Base-by-base conservation (phyloP, 1,284 basidiomycete species). In the Stygiomarasmius scandens region DNA sequence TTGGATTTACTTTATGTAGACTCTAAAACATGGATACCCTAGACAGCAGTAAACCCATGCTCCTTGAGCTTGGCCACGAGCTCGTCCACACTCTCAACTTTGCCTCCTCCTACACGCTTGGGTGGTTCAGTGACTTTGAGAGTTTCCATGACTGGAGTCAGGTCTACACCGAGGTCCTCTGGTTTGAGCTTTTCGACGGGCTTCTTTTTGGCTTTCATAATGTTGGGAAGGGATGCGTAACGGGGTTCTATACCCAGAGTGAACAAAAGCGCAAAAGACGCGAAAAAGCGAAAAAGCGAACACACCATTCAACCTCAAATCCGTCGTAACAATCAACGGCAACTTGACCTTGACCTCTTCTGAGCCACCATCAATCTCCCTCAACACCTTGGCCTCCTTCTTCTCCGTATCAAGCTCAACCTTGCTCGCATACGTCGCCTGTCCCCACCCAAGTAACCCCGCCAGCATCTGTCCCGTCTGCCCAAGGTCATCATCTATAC, bases 191-290 rank as follows among this genome's bases (percentile, higher is more conserved):
- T 96, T 76, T 96, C 90, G 52, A 98, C 78, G 23, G 92, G 91
- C 79, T 99, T 99, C 85, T 98, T 99, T 84, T 98, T 99, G 23
- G 96, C 96, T 78, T 96, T 96, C 93, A 96, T 97, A 74, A 96
- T 96, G 69, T 95, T 96, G 16, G 95, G 95, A 61, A 97, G 74
- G 24, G 95, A 95, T 0, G 95, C 95, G 70, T 96, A 98, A 65
- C 95, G 89, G 11, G 95, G 95, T 72, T 96, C 95, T 34, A 11
- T 19, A n/a, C n/a, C 5, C 2, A 27, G 32, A 24, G 34, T 11
- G 49, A 54, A 32, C 19, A 16, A 45, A n/a, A 49, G 14, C 8
- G 27, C 46, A 25, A 43, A 36, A 43, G 54, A 29, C 8, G 27
- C 22, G 10, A 11, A 23, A 6, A 38, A 24, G 11, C 14, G n/a